phyloP scores from a whole-genome alignment of 2,329 filamentous ascomycete species.

The Botrytis medusae region DNA sequence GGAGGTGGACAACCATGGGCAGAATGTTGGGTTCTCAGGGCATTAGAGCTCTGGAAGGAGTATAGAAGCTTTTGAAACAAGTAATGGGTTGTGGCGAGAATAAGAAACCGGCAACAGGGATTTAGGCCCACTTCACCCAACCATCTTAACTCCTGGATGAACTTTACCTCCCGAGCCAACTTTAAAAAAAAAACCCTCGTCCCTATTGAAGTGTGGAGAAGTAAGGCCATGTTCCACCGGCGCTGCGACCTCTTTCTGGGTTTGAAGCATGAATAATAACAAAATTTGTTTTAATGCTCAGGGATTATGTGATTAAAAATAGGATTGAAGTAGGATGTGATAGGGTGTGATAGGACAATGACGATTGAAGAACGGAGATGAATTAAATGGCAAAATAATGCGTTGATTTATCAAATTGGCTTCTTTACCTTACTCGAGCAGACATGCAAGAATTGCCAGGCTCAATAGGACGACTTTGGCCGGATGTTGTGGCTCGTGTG shows the following conservation, averaged over 20 bases:
- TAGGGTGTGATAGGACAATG: conserved; percentile 10
- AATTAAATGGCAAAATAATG: conserved; percentile 26
- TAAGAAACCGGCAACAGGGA: conserved; percentile 15
- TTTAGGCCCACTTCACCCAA: conserved; percentile 15
- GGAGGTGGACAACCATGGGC: conserved; percentile 2
- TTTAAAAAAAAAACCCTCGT: neutral
- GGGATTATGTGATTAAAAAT: conserved; percentile 23
- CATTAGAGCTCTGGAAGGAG: conserved; percentile 32
- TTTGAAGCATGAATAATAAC: conserved; percentile 23
- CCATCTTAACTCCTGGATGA: conserved; percentile 24
- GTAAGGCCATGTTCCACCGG: conserved; percentile 1
- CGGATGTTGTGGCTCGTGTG: neutral
- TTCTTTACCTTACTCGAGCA: neutral
- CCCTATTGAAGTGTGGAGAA: conserved; percentile 20
- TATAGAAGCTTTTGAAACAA: conserved; percentile 35
- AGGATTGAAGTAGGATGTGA: conserved; percentile 13
- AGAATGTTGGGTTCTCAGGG: conserved; percentile 21
- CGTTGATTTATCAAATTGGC: conserved; percentile 1
- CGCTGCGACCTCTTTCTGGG: conserved; percentile 21
- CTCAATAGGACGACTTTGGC: neutral
- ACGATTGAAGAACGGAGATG: conserved; percentile 20
- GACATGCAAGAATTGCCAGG: neutral
- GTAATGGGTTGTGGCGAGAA: conserved; percentile 19
- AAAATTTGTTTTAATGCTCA: conserved; percentile 22
- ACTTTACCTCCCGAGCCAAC: conserved; percentile 16